These are phyloP conservation scores for Populus tremula DNA, from an alignment of 345 rosid genomes.

Conservation along the genomic window DNA sequence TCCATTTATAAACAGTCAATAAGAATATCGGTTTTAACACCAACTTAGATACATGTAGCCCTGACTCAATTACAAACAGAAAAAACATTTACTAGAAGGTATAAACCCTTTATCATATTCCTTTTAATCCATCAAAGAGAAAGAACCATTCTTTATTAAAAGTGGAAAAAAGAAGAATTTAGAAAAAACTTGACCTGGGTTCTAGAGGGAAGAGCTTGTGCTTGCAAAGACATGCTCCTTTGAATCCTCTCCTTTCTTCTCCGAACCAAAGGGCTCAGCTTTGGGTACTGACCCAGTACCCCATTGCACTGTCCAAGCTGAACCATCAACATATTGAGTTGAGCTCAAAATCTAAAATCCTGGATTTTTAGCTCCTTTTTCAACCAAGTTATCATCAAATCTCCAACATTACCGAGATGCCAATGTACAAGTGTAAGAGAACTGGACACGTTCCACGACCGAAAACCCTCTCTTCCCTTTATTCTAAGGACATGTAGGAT, in stretches of 20 bases:
- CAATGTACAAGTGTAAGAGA: conserved; percentile 36
- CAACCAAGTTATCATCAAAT: conserved; percentile 6
- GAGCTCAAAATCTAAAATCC: not conserved
- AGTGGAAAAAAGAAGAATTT: not conserved
- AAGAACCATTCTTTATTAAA: not conserved
- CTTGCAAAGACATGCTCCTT: conserved; percentile 37
- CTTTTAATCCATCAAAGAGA: not conserved
- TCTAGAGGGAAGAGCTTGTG: conserved; percentile 62
- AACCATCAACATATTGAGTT: conserved; percentile 39
- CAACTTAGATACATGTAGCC: too few relatives aligned
- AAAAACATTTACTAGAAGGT: too few relatives aligned
- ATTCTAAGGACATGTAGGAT: too few relatives aligned
- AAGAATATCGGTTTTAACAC: not conserved
- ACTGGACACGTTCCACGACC: conserved; percentile 42
- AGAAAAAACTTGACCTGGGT: conserved; percentile 48
- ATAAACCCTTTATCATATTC: too few relatives aligned
- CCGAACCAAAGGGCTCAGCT: conserved; percentile 16
- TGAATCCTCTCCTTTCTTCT: conserved; percentile 28
- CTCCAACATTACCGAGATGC: not conserved
- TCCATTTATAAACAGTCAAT: not conserved
- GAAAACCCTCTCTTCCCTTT: not conserved
- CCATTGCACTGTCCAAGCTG: conserved; percentile 45
- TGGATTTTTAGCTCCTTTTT: not conserved
- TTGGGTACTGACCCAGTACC: conserved; percentile 17
- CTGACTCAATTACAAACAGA: too few relatives aligned